These are phyloP conservation scores for Debaryomyces subglobosus DNA, from an alignment of 1,139 yeast species.

Conservation along the genomic window DNA sequence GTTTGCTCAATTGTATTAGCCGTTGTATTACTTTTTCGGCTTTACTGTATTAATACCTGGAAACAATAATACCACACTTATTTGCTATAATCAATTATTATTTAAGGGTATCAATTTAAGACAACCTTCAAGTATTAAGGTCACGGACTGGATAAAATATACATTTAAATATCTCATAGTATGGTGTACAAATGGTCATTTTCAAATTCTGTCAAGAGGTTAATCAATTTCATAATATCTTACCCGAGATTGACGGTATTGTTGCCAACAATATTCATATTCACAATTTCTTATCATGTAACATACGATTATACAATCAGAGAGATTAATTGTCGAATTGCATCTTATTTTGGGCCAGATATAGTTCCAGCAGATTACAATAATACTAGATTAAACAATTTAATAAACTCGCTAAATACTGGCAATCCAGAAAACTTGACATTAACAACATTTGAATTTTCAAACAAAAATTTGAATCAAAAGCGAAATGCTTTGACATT, in stretches of 20 bases:
- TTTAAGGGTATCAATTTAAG: neutral
- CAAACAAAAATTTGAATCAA: constrained; percentile 6
- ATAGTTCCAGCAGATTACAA: neutral
- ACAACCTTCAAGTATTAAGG: neutral
- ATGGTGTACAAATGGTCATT: neutral
- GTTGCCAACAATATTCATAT: constrained; percentile 52
- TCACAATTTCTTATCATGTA: constrained; percentile 49
- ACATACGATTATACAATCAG: constrained; percentile 26
- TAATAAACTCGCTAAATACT: neutral
- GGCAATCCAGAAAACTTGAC: neutral
- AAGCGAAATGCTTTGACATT: constrained; percentile 21
- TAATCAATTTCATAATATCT: constrained; percentile 5
- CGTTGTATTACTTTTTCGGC: neutral
- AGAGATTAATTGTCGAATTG: constrained; percentile 17
- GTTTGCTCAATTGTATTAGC: neutral
- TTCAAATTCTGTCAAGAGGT: neutral
- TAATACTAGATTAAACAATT: neutral
- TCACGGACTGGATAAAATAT: neutral
- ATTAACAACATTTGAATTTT: constrained; percentile 1
- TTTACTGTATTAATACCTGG: neutral
- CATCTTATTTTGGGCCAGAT: constrained; percentile 2
- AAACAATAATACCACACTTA: neutral
- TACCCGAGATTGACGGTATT: constrained; percentile 32
- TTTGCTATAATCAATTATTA: neutral
- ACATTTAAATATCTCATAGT: neutral